phyloP scores from a whole-genome alignment of 495 filamentous ascomycete genomes.

The Lichina pygmaea region DNA sequence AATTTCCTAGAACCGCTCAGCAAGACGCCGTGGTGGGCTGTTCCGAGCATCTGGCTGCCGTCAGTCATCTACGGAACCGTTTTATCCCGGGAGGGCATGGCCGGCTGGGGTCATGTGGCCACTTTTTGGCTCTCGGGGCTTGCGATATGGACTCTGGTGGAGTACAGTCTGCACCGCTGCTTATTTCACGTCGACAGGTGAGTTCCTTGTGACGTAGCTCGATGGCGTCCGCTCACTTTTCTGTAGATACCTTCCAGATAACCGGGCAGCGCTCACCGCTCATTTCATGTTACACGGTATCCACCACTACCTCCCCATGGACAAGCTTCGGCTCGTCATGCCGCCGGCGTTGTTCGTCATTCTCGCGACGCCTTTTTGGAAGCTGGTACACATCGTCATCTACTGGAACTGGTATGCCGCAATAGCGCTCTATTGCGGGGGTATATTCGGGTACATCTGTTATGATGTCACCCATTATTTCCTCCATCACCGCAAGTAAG shows the following conservation, averaged over 20 bases:
- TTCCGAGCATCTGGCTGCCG: conserved; percentile 74
- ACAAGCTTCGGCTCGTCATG: conserved; percentile 91
- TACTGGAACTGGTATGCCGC: conserved; percentile 66
- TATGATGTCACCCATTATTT: conserved; percentile 99
- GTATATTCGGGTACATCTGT: conserved; percentile 81
- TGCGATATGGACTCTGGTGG: conserved; percentile 64
- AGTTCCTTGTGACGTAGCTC: conserved; percentile 8
- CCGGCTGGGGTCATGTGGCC: conserved; percentile 14
- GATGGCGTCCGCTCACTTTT: background rate
- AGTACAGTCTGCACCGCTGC: conserved; percentile 75
- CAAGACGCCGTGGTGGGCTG: conserved; percentile 78
- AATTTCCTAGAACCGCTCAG: conserved; percentile 92
- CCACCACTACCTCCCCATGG: conserved; percentile 97
- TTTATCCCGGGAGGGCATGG: conserved; percentile 31
- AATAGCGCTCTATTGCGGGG: conserved; percentile 55
- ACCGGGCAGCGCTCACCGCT: conserved; percentile 58
- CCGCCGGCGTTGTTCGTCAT: conserved; percentile 69
- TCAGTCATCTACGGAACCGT: conserved; percentile 47
- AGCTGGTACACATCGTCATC: conserved; percentile 64
- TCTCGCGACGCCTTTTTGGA: conserved; percentile 79
- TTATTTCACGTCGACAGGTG: conserved; percentile 87
- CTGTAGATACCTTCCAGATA: conserved; percentile 64
- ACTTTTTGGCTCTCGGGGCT: conserved; percentile 38
- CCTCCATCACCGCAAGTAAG: conserved; percentile 84
- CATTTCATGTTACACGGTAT: conserved; percentile 95